Evolutionary conservation across 139 green algal species (phyloP).

Genomic region (Tetraselmis chui): DNA sequence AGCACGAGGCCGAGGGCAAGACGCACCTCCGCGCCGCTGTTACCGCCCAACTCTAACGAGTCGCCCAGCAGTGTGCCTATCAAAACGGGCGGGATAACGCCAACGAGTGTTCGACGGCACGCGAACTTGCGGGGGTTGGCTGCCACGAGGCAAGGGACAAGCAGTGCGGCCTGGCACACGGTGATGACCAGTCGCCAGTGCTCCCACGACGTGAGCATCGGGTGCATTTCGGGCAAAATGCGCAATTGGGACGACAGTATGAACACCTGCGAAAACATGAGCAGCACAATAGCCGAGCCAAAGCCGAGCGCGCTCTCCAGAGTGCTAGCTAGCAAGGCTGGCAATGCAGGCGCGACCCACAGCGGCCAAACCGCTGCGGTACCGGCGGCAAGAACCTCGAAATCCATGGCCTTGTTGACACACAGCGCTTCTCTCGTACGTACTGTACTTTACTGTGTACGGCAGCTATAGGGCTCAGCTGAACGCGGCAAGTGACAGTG

Average conservation of each 20-base stretch:
- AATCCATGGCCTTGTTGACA: too few species aligned
- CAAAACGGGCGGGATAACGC: neutral
- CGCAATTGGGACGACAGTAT: neutral
- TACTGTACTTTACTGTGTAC: too few species aligned
- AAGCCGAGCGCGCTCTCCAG: neutral
- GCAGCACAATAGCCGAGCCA: neutral
- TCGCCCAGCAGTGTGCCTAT: neutral
- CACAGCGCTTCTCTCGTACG: too few species aligned
- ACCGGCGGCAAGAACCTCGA: too few species aligned
- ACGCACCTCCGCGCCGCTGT: neutral
- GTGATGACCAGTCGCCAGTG: neutral
- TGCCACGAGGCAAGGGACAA: neutral
- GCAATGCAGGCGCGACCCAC: neutral
- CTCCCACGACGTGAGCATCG: neutral
- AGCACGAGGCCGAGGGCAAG: neutral
- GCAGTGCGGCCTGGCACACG: neutral
- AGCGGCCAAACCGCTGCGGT: too few species aligned
- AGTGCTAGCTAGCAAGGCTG: neutral
- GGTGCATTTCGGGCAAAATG: neutral
- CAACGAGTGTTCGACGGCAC: neutral
- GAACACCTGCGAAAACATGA: neutral
- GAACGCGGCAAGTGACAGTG: too few species aligned
- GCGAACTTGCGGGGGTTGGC: neutral
- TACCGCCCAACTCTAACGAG: neutral
- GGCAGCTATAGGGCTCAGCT: too few species aligned